These are phyloP conservation scores for Cynara cardunculus DNA, from an alignment of 129 eudicot species.

Conservation along the genomic window DNA sequence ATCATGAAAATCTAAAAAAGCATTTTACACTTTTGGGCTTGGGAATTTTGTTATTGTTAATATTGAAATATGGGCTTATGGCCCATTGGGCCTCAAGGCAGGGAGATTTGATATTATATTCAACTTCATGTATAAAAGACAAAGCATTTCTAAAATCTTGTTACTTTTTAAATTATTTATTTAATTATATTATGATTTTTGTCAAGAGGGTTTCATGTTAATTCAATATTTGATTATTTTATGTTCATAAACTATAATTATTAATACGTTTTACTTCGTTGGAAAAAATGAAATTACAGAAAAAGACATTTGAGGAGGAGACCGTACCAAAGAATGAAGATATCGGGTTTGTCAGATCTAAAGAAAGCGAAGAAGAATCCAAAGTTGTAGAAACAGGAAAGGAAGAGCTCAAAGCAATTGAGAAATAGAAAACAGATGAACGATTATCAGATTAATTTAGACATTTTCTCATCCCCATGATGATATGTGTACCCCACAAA, in stretches of 20 bases:
- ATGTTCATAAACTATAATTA: background rate
- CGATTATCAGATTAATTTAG: background rate
- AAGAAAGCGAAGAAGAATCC: conserved; percentile 4
- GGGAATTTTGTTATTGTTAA: background rate
- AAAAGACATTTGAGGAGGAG: background rate
- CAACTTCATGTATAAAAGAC: background rate
- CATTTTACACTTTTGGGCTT: background rate
- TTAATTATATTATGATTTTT: too few relatives aligned
- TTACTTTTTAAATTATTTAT: too few relatives aligned
- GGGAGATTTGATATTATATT: too few relatives aligned
- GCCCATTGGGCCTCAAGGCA: too few relatives aligned
- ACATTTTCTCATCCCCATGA: background rate
- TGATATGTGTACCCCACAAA: background rate
- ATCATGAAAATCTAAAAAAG: background rate
- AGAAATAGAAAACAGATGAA: background rate
- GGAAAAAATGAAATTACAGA: background rate
- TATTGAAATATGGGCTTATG: background rate
- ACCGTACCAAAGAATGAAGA: background rate
- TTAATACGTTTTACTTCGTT: background rate
- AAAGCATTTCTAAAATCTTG: too few relatives aligned
- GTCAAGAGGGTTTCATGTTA: background rate
- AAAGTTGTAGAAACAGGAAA: background rate
- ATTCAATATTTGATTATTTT: background rate
- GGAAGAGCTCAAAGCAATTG: background rate
- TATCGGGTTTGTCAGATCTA: background rate